Base-by-base conservation (phyloP, 2,329 filamentous ascomycete genomes). In the Penicillium sp. region DNA sequence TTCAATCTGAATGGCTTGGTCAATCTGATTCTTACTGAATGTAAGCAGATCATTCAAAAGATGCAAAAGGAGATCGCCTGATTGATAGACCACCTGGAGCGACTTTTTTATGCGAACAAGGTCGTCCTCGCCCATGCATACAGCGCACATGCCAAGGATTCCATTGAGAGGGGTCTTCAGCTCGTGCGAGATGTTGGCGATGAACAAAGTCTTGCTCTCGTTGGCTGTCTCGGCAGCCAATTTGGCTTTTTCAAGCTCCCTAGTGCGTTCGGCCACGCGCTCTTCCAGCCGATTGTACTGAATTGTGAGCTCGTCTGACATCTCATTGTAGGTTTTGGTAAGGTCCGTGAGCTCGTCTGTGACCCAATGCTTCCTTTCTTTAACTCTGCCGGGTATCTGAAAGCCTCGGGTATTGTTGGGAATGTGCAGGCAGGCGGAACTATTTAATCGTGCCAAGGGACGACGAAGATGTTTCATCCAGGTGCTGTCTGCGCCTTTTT, bases 21-120 rank as follows among this genome's bases (percentile, higher is more conserved):
- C 90, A 42, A 95, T 90, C 68, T 95, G 89, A 63, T 96, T 95
- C 71, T 95, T 95, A 64, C 88, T 93, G 71, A 96, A 96, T 30
- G 88, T 95, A 33, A 96, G 73, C 3, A 96, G 77, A 72, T 96
- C 91, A 34, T 93, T 93, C 7, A 96, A 76, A 1, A 96, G 79
- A 63, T 95, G 90, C 2, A 95, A 75, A 7, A 96, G 72, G 5
- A 95, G 71, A 65, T 96, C 91, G 4, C 81, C 89, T 18, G 88
- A 92, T 69, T 91, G 93, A 71, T 95, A 95, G 16, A 96, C 84
- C 14, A 90, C 89, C 60, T 89, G 87, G 4, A 96, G 76, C 1
- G 88, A 93, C 58, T 90, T 82, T 67, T 91, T 90, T 56, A 95
- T 83, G 57, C 86, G 82, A 28, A 78, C 69, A 12, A 90, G 73